phyloP scores from a whole-genome alignment of 2,329 filamentous ascomycete species.

The Calonectria hongkongensis region DNA sequence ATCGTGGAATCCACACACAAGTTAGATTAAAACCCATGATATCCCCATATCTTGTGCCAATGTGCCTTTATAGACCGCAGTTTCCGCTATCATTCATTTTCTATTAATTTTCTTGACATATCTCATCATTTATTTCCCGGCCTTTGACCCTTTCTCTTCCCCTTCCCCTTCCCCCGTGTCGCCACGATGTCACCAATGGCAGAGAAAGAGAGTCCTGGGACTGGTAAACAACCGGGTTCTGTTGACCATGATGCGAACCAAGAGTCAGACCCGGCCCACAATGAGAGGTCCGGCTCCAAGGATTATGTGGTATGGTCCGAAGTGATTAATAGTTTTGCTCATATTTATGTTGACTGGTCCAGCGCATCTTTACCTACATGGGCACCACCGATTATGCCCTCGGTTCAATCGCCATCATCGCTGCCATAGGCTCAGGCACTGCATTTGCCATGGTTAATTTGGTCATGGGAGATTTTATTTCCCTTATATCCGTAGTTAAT shows the following conservation, averaged over 20 bases:
- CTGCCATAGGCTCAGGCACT: constrained; percentile 53
- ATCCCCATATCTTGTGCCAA: not conserved
- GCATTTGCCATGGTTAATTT: constrained; percentile 55
- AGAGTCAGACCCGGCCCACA: not conserved
- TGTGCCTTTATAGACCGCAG: not conserved
- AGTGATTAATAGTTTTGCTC: not conserved
- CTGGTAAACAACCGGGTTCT: not conserved
- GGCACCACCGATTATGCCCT: constrained; percentile 46
- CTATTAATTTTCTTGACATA: not conserved
- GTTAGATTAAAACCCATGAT: not conserved
- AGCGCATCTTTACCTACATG: constrained; percentile 54
- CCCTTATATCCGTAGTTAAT: not conserved
- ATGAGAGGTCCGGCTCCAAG: not conserved
- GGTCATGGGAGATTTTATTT: constrained; percentile 54
- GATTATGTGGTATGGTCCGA: not conserved
- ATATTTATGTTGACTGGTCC: not conserved
- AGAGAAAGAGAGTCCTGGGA: not conserved
- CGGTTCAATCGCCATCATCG: constrained; percentile 48
- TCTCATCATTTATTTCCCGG: not conserved
- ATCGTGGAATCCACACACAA: not conserved
- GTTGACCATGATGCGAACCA: not conserved
- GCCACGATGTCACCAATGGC: not conserved
- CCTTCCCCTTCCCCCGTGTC: not conserved
- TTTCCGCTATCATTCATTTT: not conserved
- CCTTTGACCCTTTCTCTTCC: not conserved